These are phyloP conservation scores for Psilocybe mexicana DNA, from an alignment of 1,284 basidiomycete genomes.

Conservation along the genomic window DNA sequence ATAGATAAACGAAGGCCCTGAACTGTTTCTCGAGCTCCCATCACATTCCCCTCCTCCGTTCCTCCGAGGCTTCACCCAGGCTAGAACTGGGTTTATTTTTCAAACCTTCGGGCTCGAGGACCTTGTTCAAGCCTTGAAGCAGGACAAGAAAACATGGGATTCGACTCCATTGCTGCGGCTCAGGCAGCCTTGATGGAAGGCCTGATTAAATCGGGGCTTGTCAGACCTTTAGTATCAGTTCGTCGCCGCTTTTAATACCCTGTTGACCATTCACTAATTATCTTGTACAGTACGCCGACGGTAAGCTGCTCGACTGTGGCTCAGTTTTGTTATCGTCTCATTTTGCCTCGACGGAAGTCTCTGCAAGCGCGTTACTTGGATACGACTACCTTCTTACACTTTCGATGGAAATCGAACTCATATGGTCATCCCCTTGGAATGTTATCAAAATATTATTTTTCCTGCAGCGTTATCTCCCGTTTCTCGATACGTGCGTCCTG, in stretches of 20 bases:
- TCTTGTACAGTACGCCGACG: neutral
- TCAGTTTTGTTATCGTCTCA: neutral
- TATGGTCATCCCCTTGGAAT: constrained; percentile 2
- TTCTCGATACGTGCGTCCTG: constrained; percentile 6
- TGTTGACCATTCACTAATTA: neutral
- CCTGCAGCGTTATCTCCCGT: constrained; percentile 3
- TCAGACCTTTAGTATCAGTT: constrained; percentile 1
- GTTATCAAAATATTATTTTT: constrained; percentile 4
- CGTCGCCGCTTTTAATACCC: neutral
- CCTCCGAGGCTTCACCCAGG: neutral
- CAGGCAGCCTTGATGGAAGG: neutral
- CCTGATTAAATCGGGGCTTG: neutral
- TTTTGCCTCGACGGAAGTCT: neutral
- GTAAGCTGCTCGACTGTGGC: neutral
- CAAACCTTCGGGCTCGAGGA: neutral
- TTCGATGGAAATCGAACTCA: constrained; percentile 1
- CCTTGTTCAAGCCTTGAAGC: neutral
- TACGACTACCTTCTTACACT: constrained; percentile 8
- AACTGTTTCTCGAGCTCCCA: neutral
- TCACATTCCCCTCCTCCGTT: neutral
- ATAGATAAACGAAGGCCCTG: neutral
- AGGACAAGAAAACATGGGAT: neutral
- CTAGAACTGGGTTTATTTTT: neutral
- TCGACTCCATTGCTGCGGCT: neutral
- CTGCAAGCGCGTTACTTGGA: neutral